Percentiles rank a stretch among this genome's conserved stretches.
Conservation (phyloP, 176 grass and related monocot genomes). For the Melocanna baccifera region DNA sequence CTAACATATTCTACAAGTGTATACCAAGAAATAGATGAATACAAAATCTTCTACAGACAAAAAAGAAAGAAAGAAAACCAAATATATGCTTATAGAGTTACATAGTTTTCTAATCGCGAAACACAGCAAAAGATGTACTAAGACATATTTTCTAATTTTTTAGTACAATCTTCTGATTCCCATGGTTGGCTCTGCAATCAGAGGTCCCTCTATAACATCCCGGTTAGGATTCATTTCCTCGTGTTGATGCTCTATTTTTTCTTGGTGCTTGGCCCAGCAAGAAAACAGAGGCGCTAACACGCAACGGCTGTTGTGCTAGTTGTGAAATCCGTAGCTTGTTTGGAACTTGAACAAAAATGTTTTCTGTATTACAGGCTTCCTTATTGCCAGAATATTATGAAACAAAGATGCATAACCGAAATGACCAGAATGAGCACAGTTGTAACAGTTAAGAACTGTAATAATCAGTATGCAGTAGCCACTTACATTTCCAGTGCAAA, state of each 20-base stretch:
- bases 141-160: background rate
- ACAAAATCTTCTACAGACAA: slow-evolving; percentile 7
- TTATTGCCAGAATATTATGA: background rate
- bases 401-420: background rate
- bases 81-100: background rate
- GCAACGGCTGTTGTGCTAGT: too few species aligned
- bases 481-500: slow-evolving; percentile 99
- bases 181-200: too few species aligned
- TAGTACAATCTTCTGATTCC: background rate
- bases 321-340: too few species aligned
- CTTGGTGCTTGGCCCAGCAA: too few species aligned
- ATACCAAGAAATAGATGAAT: background rate
- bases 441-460: slow-evolving; percentile 5
- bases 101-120: background rate
- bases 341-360: too few species aligned
- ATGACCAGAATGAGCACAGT: background rate
- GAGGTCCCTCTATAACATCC: too few species aligned
- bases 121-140: background rate
- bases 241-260: too few species aligned
- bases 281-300: too few species aligned
- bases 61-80: background rate
- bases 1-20: background rate
- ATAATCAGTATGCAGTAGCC: background rate
- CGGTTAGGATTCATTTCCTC: too few species aligned
- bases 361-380: background rate